Percentiles rank a stretch among this genome's conserved stretches.
phyloP scores from a whole-genome alignment of 2,329 filamentous ascomycete species.

The Hirsutella rhossiliensis region DNA sequence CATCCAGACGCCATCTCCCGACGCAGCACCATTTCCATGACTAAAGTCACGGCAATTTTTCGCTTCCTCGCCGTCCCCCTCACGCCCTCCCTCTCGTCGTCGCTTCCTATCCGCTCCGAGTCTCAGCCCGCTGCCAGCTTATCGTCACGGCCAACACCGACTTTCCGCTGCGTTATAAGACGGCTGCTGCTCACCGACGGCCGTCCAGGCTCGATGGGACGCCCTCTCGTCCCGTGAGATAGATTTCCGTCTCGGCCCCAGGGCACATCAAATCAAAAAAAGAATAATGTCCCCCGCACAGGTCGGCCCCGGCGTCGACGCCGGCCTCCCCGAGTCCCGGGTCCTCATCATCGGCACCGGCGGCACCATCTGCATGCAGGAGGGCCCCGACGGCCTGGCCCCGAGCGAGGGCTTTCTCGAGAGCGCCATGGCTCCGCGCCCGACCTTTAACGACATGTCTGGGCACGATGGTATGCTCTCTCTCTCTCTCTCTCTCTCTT shows the following conservation, averaged over 20 bases:
- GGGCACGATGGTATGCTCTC: conserved; percentile 4
- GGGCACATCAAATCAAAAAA: too few species aligned
- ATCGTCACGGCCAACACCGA: too few species aligned
- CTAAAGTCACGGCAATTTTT: conserved; percentile 1
- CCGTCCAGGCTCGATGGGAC: too few species aligned
- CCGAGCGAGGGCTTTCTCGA: conserved; percentile 73
- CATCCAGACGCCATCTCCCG: too few species aligned
- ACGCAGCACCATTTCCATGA: neutral
- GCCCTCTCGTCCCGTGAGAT: too few species aligned
- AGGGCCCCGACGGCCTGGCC: conserved; percentile 65
- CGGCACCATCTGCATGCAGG: conserved; percentile 84
- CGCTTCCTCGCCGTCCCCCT: neutral
- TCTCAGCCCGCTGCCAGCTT: too few species aligned
- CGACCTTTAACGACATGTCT: conserved; percentile 67
- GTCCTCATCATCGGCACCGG: conserved; percentile 88
- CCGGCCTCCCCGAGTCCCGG: conserved; percentile 55
- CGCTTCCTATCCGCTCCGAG: neutral
- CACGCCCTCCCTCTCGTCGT: neutral
- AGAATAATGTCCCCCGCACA: conserved; percentile 8
- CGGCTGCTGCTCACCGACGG: too few species aligned
- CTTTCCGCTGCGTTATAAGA: too few species aligned
- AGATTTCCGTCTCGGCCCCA: too few species aligned
- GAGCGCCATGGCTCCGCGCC: conserved; percentile 67
- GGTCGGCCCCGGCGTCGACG: conserved; percentile 4
- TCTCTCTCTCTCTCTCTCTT: too few species aligned